phyloP scores from a whole-genome alignment of 345 rosid genomes.

The Lepidium sativum region DNA sequence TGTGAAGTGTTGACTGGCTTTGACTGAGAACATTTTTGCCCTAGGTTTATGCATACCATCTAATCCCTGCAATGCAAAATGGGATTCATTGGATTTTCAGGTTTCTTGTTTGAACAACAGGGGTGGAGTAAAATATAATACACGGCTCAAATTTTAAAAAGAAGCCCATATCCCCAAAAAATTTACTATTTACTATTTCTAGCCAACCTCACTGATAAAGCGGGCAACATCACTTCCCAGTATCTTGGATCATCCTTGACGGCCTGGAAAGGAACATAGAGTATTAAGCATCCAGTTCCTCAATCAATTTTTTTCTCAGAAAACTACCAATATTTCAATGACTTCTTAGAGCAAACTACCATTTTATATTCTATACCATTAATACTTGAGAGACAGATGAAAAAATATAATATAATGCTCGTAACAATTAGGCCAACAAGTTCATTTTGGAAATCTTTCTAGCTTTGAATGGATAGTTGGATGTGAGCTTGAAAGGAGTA shows the following conservation, averaged over 20 bases:
- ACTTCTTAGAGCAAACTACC: not conserved
- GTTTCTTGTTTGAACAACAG: not conserved
- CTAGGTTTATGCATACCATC: slow-evolving; percentile 82
- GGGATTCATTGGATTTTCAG: not conserved
- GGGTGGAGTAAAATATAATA: not conserved
- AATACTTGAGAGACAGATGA: no score
- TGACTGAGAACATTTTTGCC: slow-evolving; percentile 74
- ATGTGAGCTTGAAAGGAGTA: slow-evolving; percentile 51
- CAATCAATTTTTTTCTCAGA: no score
- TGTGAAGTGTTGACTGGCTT: slow-evolving; percentile 57
- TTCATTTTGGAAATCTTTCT: slow-evolving; percentile 54
- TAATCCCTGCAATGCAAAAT: slow-evolving; percentile 51
- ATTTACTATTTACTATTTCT: no score
- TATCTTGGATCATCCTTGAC: no score
- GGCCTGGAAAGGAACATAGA: no score
- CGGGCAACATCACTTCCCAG: no score
- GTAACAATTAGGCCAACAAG: slow-evolving; percentile 45
- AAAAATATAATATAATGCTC: not conserved
- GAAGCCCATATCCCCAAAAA: no score
- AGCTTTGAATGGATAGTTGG: slow-evolving; percentile 66
- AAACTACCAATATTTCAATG: no score
- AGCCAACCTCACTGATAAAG: no score
- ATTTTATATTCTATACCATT: not conserved
- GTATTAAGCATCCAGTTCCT: no score
- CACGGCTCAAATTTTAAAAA: not conserved